Conservation (phyloP, 257 asterid genomes). For the Capsicum pubescens region DNA sequence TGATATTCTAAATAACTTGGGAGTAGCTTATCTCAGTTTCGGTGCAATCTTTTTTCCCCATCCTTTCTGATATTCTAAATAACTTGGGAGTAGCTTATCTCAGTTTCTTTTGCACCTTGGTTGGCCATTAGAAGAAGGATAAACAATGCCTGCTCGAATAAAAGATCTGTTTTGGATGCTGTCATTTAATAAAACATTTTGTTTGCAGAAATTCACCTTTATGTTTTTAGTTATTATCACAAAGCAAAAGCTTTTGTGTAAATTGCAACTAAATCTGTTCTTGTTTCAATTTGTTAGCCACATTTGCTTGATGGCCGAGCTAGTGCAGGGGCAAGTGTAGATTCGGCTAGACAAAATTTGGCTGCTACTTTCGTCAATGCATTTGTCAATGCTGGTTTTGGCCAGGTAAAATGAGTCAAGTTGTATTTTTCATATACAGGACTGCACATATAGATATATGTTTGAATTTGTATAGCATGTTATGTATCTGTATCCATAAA, state of each 20-base stretch:
- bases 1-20: background rate
- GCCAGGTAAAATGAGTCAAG: constrained; percentile 60
- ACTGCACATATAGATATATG: background rate
- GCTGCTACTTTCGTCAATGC: constrained; percentile 98
- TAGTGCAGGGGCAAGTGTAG: constrained; percentile 78
- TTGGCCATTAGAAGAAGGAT: background rate
- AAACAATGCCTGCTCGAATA: background rate
- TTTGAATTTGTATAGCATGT: background rate
- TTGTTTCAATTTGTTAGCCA: constrained; percentile 53
- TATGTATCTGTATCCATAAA: constrained; percentile 3
- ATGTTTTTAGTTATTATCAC: background rate
- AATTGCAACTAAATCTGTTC: background rate
- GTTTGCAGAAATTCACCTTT: background rate
- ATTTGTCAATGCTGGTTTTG: constrained; percentile 97
- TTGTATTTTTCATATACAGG: background rate
- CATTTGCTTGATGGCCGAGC: constrained; percentile 95
- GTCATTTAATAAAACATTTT: background rate
- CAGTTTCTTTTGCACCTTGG: constrained; percentile 27
- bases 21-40: constrained; percentile 9
- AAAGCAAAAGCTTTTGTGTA: background rate
- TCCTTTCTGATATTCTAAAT: background rate
- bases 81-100: background rate
- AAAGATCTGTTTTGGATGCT: constrained; percentile 2
- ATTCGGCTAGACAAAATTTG: constrained; percentile 95
- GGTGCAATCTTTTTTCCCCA: background rate